Evolutionary conservation across 176 grass and related monocot species (phyloP).

Genomic region (Eragrostis curvula): DNA sequence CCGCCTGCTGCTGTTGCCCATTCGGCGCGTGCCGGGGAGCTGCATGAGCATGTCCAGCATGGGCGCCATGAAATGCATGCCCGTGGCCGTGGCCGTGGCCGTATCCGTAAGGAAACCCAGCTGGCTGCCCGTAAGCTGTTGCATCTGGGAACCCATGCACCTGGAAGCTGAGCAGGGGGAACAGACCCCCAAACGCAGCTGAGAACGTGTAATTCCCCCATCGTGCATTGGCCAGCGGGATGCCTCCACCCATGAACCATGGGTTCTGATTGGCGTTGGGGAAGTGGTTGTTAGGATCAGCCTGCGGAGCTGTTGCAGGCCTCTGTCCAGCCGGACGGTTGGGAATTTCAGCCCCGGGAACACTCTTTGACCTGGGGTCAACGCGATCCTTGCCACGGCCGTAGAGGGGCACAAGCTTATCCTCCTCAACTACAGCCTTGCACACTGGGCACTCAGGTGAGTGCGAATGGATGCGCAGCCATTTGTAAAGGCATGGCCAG

Average conservation of each 20-base stretch:
- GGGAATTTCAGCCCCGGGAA: constrained; percentile 67
- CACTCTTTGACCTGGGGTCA: constrained; percentile 66
- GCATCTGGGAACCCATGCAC: constrained; percentile 78
- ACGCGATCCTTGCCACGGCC: constrained; percentile 82
- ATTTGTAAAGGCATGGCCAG: constrained; percentile 93
- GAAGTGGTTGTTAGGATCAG: constrained; percentile 58
- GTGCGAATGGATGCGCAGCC: constrained; percentile 72
- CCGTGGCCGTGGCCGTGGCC: constrained; percentile 57
- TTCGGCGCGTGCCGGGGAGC: constrained; percentile 49
- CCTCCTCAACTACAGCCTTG: constrained; percentile 82
- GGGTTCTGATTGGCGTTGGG: constrained; percentile 56
- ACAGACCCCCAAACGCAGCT: constrained; percentile 68
- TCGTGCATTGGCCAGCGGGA: constrained; percentile 48
- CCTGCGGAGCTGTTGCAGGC: constrained; percentile 61
- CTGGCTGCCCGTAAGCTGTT: constrained; percentile 66
- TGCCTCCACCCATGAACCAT: constrained; percentile 63
- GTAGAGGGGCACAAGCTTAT: constrained; percentile 79
- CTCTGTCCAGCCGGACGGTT: constrained; percentile 73
- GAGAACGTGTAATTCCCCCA: constrained; percentile 91
- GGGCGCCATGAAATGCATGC: constrained; percentile 63
- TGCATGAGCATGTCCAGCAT: constrained; percentile 50
- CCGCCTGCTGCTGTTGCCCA: constrained; percentile 75
- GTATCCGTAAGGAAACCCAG: constrained; percentile 73
- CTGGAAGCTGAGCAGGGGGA: constrained; percentile 89
- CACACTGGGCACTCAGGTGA: constrained; percentile 88